phyloP scores from a whole-genome alignment of 2,329 filamentous ascomycete species.

The Aspergillus novoparasiticus region DNA sequence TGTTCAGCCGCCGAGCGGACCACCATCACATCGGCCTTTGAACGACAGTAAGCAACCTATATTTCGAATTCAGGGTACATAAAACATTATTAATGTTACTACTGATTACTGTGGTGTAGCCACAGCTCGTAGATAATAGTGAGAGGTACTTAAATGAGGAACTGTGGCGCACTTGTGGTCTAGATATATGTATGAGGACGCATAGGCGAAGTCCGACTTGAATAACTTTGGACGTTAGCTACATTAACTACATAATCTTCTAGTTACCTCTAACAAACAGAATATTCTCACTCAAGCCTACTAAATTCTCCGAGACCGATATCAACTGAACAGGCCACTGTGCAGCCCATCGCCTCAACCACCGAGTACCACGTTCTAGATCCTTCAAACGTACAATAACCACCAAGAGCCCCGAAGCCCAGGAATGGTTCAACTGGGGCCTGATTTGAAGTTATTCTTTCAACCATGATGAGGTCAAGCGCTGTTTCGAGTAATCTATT shows the following conservation, averaged over 20 bases:
- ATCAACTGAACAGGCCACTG: background rate
- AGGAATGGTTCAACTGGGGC: slow-evolving; percentile 43
- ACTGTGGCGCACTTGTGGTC: background rate
- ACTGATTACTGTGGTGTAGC: background rate
- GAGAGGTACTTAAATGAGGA: too few relatives aligned
- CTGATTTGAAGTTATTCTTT: slow-evolving; percentile 44
- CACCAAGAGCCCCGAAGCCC: slow-evolving; percentile 32
- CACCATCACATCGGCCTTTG: background rate
- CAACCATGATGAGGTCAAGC: slow-evolving; percentile 41
- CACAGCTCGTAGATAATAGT: background rate
- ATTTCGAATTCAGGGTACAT: background rate
- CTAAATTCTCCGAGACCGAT: background rate
- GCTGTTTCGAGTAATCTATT: slow-evolving; percentile 38
- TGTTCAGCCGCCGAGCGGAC: background rate
- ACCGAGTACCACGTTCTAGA: slow-evolving; percentile 37
- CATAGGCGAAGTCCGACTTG: background rate
- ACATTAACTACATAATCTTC: background rate
- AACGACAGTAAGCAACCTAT: background rate
- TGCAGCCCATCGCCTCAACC: background rate
- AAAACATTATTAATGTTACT: background rate
- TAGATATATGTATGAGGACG: background rate
- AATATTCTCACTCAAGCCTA: background rate
- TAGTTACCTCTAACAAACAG: background rate
- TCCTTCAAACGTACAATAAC: slow-evolving; percentile 38
- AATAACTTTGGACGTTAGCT: background rate